Evolutionary conservation across 768 basidiomycete species (phyloP), one percentile per base, ranked within the genome.

Genomic region (Scleroderma citrinum): DNA sequence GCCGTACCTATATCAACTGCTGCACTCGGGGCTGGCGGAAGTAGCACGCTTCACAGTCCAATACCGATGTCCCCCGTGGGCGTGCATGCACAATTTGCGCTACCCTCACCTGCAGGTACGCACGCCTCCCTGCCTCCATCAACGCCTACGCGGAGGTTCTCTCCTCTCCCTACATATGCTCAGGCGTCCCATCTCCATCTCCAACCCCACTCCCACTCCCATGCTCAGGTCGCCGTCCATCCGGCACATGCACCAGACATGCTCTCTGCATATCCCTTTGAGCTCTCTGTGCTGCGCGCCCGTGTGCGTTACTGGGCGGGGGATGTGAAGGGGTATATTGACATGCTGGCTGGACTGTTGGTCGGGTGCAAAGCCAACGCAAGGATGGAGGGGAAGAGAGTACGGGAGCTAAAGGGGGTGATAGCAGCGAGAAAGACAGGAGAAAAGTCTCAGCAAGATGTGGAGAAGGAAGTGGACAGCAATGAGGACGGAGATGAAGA

Each of bases 271-370:
- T 59, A 69, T 35, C 56, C 78, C 66, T 80, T 79, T 49, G 79
- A 79, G 58, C 64, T 79, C 58, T 73, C 71, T 47, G 83, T 92
- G 45, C 82, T 91, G 70, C 72, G 83, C 36, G 78, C 85, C 7
- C 78, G 87, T 30, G 70, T 87, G 23, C 80, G 79, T 60, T 92
- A 90, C 60, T 92, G 89, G 90, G 73, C 84, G 3, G 86, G 82
- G 23, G 89, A 92, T 62, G 74, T 80, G 59, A 78, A 87, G 76
- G 84, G 81, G 2, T 87, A 92, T 65, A 72, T 91, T 49, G 89
- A 92, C 62, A 80, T 82, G 24, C 73, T 92, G 20, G 72, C 71
- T 50, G 77, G 65, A n/a, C 67, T 92, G 50, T 67, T 92, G 46
- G 67, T 60, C 41, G 79, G 75, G 53, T 89, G 88, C 62, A 80